A percentile compares a stretch with the other conserved stretches of the same genome.
phyloP scores from a whole-genome alignment of 176 grass and related monocot species.

The Bonia amplexicaulis region DNA sequence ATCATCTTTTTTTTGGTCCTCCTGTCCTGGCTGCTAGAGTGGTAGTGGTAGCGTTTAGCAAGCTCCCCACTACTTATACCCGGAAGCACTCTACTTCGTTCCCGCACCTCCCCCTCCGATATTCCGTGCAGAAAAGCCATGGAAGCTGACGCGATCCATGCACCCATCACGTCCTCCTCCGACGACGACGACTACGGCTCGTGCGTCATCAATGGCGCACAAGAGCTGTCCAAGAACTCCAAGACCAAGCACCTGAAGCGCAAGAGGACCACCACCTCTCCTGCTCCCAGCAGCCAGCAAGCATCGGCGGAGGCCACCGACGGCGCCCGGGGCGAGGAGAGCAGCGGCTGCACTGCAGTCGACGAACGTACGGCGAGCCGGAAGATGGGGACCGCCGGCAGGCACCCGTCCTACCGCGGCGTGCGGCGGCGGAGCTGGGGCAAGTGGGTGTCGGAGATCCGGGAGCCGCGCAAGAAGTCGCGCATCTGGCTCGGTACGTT shows the following conservation, averaged over 20 bases:
- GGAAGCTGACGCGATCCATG: conserved; percentile 36
- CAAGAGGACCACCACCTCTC: neutral
- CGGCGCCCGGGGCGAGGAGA: neutral
- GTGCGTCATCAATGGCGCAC: conserved; percentile 27
- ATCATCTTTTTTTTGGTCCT: neutral
- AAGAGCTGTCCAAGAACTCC: neutral
- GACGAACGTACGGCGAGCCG: neutral
- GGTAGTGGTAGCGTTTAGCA: neutral
- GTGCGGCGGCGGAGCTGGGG: conserved; percentile 63
- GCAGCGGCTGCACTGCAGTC: neutral
- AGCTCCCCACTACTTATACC: conserved; percentile 40
- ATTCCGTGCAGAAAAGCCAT: conserved; percentile 20
- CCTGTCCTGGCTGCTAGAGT: too few relatives aligned
- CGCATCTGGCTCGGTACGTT: conserved; percentile 72
- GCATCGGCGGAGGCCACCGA: neutral
- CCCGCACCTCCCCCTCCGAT: neutral
- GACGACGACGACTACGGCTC: neutral
- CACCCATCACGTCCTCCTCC: conserved; percentile 30
- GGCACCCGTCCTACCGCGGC: conserved; percentile 54
- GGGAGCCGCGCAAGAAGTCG: conserved; percentile 68
- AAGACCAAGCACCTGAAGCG: conserved; percentile 13
- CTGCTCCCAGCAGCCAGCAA: neutral
- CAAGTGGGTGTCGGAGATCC: conserved; percentile 73
- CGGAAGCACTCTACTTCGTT: neutral
- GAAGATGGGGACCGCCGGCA: conserved; percentile 26